A percentile compares a stretch with the other conserved stretches of the same genome.
These are phyloP conservation scores for Aspergillus spinulosporus DNA, from an alignment of 2,329 filamentous ascomycete species.

Conservation along the genomic window DNA sequence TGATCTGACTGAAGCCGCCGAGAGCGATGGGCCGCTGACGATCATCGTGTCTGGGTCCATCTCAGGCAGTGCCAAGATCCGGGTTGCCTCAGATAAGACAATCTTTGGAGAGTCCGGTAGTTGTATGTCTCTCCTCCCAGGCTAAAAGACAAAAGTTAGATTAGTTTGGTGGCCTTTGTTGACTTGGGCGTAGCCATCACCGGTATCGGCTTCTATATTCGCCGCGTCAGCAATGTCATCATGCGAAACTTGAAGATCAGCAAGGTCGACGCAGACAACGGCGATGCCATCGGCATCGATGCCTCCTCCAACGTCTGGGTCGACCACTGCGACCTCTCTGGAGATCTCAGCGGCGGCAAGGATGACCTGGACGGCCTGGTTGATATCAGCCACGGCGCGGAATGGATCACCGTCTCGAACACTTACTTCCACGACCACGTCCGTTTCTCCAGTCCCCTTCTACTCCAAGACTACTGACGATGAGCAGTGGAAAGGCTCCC, in stretches of 20 bases:
- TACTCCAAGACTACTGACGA: background rate
- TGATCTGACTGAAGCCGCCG: slow-evolving; percentile 53
- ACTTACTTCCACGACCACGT: slow-evolving; percentile 56
- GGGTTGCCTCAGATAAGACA: slow-evolving; percentile 53
- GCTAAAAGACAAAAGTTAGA: slow-evolving; percentile 32
- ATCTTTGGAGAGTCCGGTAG: slow-evolving; percentile 45
- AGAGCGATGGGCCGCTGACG: slow-evolving; percentile 48
- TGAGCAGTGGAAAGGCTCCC: slow-evolving; percentile 55
- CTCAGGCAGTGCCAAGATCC: slow-evolving; percentile 43
- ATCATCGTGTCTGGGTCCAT: slow-evolving; percentile 52
- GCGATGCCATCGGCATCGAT: slow-evolving; percentile 63
- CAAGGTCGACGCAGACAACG: slow-evolving; percentile 57
- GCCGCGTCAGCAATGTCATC: slow-evolving; percentile 61
- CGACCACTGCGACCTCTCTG: slow-evolving; percentile 66
- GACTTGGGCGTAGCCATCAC: slow-evolving; percentile 47
- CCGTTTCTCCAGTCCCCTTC: background rate
- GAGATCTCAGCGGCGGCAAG: slow-evolving; percentile 61
- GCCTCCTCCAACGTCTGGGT: slow-evolving; percentile 60
- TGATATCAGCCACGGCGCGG: slow-evolving; percentile 63
- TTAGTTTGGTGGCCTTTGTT: no score
- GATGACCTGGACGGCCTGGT: slow-evolving; percentile 70
- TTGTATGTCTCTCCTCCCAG: background rate
- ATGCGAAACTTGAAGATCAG: slow-evolving; percentile 62
- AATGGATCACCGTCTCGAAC: slow-evolving; percentile 58
- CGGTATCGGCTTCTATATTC: slow-evolving; percentile 49